Conservation (phyloP, 225 moss, liverwort and hornwort genomes). For the Neckera pumila region DNA sequence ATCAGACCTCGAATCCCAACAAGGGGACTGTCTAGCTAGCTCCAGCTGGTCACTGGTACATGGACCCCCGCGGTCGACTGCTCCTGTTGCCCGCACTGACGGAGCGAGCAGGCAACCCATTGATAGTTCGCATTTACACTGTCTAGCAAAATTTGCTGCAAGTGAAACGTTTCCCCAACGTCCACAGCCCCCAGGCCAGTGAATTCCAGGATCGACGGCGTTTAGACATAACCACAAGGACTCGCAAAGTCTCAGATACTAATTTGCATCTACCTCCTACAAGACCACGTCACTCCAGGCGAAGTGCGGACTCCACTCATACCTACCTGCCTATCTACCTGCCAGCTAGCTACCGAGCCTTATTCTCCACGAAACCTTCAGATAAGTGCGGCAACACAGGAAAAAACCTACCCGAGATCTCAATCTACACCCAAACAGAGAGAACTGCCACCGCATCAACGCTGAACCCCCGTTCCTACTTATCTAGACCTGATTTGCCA, state of each 20-base stretch:
- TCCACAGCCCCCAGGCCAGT: not conserved
- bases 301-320: not conserved
- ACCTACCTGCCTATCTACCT: not conserved
- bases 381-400: not conserved
- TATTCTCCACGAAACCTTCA: conserved; percentile 26
- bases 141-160: conserved; percentile 35
- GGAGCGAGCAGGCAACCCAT: not conserved
- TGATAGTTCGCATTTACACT: not conserved
- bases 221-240: conserved; percentile 52
- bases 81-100: not conserved
- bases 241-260: conserved; percentile 7
- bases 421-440: not conserved
- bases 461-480: not conserved
- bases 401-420: not conserved
- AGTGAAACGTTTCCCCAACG: not conserved
- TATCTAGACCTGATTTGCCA: not conserved
- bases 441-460: not conserved
- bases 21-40: not conserved
- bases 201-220: not conserved
- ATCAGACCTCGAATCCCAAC: conserved; percentile 16
- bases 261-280: not conserved
- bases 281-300: not conserved
- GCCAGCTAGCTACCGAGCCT: not conserved
- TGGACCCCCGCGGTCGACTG: not conserved
- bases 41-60: conserved; percentile 4